Percentiles rank a stretch among this genome's conserved stretches.
Conservation (phyloP, 2,329 filamentous ascomycete species). For the Emmonsiellopsis sp. region DNA sequence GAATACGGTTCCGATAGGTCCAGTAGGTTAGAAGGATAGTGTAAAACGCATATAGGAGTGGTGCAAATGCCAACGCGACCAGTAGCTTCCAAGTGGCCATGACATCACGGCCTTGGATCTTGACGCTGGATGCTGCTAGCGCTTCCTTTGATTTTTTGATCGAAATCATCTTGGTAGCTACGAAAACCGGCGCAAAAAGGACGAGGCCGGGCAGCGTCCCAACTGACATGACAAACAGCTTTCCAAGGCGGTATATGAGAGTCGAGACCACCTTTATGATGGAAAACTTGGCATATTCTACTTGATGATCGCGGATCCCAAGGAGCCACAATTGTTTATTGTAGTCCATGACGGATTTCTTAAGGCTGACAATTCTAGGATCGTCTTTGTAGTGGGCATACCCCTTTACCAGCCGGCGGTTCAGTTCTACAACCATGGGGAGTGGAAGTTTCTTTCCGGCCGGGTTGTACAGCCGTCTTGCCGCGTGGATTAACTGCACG, state of each 20-base stretch:
- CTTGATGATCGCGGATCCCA: slow-evolving; percentile 86
- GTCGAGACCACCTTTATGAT: slow-evolving; percentile 65
- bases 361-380: slow-evolving; percentile 66
- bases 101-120: slow-evolving; percentile 79
- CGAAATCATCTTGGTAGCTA: slow-evolving; percentile 74
- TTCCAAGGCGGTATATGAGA: slow-evolving; percentile 69
- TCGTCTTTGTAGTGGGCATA: slow-evolving; percentile 92
- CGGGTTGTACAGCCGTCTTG: slow-evolving; percentile 84
- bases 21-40: slow-evolving; percentile 64
- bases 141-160: slow-evolving; percentile 74
- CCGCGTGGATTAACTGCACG: slow-evolving; percentile 75
- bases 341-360: slow-evolving; percentile 70
- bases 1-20: slow-evolving; percentile 71
- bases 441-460: slow-evolving; percentile 89
- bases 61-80: slow-evolving; percentile 75
- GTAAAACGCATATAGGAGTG: slow-evolving; percentile 73
- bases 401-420: slow-evolving; percentile 79
- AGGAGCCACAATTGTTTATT: slow-evolving; percentile 79
- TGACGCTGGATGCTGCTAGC: slow-evolving; percentile 76
- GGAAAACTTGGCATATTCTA: slow-evolving; percentile 81
- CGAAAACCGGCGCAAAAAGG: slow-evolving; percentile 82
- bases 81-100: slow-evolving; percentile 92
- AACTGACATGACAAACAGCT: slow-evolving; percentile 66
- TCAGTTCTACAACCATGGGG: slow-evolving; percentile 87
- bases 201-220: slow-evolving; percentile 78